Evolutionary conservation across 306 rosid species (phyloP), one percentile per base, ranked within the genome.

Genomic region (Calophaca sinica): DNA sequence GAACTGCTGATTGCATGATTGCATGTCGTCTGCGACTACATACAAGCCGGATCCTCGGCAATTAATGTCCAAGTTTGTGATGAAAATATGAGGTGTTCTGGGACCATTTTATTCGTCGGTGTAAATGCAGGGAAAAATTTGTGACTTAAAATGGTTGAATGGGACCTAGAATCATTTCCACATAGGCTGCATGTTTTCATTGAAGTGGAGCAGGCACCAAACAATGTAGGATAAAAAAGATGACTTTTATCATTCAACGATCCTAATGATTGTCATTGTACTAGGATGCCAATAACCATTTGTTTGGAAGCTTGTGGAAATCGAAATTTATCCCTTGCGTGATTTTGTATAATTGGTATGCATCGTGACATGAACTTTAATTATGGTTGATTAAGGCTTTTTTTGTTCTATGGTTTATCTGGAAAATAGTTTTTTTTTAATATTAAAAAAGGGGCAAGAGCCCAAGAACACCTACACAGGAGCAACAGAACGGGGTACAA

Each of bases 201-300:
- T 13, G 58, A 78, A 52, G 74, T 79, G 86, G 74, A 80, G 70
- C 67, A 67, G 53, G 64, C 78, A 76, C 66, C 55, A 53, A 42
- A 70, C 32, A 11, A 42, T 42, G 55, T 46, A 70, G 20, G 13
- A 63, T 52, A 54, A 41, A 29, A 61, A 51, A 38, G 12, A 28
- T 72, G 11, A 15, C 61, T 15, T 32, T 35, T 9, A 4, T 3
- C 10, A 70, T 31, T 5, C 38, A 68, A 46, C 32, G n/a, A 45
- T 50, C 28, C 13, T 32, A 75, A 65, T 75, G 35, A 39, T 53
- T 75, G 3, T 11, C 28, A 26, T 72, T 70, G 28, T 62, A 53
- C 52, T 72, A 29, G 32, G 31, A 58, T 57, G 33, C 36, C 29
- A 52, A 53, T 15, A 33, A 36, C 26, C 50, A 15, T 52, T 52